Percentiles rank a stretch among this genome's conserved stretches.
phyloP scores from a whole-genome alignment of 2,329 filamentous ascomycete genomes.

The Rhynchosporium graminicola region DNA sequence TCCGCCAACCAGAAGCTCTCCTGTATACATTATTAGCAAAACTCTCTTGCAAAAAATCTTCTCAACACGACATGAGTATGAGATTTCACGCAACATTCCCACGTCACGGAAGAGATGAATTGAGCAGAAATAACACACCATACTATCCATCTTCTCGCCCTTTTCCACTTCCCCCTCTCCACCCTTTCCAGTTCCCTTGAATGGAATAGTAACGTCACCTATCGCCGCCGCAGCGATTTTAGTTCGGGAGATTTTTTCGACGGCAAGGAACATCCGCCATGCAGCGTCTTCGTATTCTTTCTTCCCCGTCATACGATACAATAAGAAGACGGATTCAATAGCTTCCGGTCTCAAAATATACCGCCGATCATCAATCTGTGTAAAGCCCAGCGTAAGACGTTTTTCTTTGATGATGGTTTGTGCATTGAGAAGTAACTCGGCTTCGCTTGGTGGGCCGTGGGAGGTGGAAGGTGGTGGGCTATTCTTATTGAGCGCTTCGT shows the following conservation, averaged over 20 bases:
- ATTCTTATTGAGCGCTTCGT: slow-evolving; percentile 19
- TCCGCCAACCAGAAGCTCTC: slow-evolving; percentile 66
- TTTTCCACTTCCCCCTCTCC: slow-evolving; percentile 14
- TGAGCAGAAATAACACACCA: slow-evolving; percentile 34
- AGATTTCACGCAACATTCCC: too few relatives aligned
- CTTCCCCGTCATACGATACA: slow-evolving; percentile 44
- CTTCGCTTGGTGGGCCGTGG: slow-evolving; percentile 49
- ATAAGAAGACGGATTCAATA: slow-evolving; percentile 67
- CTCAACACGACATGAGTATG: too few relatives aligned
- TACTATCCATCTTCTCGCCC: slow-evolving; percentile 48
- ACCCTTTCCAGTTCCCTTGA: slow-evolving; percentile 40
- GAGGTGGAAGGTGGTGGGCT: slow-evolving; percentile 10
- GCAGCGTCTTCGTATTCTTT: slow-evolving; percentile 45
- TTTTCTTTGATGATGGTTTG: slow-evolving; percentile 24
- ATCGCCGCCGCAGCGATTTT: slow-evolving; percentile 47
- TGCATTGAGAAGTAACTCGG: slow-evolving; percentile 11
- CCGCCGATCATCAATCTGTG: slow-evolving; percentile 33
- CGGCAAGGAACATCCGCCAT: slow-evolving; percentile 52
- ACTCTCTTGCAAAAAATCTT: too few relatives aligned
- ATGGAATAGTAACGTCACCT: slow-evolving; percentile 46
- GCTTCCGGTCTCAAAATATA: slow-evolving; percentile 64
- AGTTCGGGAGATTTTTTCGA: slow-evolving; percentile 47
- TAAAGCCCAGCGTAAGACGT: slow-evolving; percentile 32
- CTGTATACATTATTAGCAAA: too few relatives aligned
- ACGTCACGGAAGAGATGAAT: too few relatives aligned